A percentile compares a stretch with the other conserved stretches of the same genome.
These are phyloP conservation scores for Solanum aculeatissimum DNA, from an alignment of 305 asterid species.

Conservation along the genomic window DNA sequence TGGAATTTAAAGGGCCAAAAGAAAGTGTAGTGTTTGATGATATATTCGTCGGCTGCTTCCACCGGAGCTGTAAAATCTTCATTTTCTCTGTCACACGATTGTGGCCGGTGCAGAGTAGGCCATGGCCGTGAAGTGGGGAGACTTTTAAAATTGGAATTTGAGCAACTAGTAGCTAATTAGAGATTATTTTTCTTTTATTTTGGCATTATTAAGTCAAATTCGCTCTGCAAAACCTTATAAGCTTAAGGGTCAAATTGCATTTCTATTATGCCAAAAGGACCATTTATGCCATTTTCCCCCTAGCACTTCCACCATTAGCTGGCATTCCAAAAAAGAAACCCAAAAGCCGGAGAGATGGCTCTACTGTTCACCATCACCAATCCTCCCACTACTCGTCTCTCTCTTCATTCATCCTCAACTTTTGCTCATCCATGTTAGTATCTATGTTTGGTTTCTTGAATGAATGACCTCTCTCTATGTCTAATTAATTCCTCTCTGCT, in stretches of 20 bases:
- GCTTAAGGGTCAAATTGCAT: background rate
- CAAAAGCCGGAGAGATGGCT: background rate
- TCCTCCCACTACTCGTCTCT: background rate
- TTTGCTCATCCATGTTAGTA: background rate
- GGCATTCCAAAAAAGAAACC: background rate
- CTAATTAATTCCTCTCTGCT: background rate
- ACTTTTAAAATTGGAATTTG: background rate
- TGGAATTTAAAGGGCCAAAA: constrained; percentile 51
- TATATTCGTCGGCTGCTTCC: background rate
- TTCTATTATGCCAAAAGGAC: background rate
- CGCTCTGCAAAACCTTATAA: too few relatives aligned
- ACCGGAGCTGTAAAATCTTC: constrained; percentile 9
- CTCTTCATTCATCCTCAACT: background rate
- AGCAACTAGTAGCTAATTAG: too few relatives aligned
- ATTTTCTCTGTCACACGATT: background rate
- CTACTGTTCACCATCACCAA: background rate
- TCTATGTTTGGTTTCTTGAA: background rate
- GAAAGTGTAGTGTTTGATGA: constrained; percentile 6
- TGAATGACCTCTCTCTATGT: background rate
- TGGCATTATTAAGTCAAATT: too few relatives aligned
- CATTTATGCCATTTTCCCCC: background rate
- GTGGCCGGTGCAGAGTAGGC: background rate
- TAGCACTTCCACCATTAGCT: background rate
- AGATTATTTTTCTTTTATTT: too few relatives aligned
- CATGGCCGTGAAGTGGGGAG: background rate